Conservation (phyloP, 495 filamentous ascomycete genomes). For the Penicillium cinerascens region DNA sequence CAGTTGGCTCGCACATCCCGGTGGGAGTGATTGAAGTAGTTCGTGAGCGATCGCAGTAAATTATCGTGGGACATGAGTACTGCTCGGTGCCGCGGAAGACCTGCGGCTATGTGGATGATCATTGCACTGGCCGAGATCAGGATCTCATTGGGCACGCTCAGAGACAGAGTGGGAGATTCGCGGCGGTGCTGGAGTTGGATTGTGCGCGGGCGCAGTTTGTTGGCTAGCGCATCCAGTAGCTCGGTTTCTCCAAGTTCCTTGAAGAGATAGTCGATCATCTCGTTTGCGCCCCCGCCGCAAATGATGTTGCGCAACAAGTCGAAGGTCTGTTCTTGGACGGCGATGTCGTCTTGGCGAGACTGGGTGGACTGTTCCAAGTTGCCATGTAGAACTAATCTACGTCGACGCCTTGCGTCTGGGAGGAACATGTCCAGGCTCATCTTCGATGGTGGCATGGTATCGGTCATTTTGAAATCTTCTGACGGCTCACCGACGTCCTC, state of each 20-base stretch:
- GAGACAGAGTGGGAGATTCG: constrained; percentile 25
- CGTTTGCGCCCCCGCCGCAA: constrained; percentile 58
- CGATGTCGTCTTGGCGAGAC: constrained; percentile 71
- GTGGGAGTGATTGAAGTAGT: constrained; percentile 63
- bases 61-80: constrained; percentile 63
- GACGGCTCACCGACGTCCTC: constrained; percentile 55
- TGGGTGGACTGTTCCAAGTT: constrained; percentile 46
- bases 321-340: constrained; percentile 85
- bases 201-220: constrained; percentile 61
- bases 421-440: constrained; percentile 43
- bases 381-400: constrained; percentile 48
- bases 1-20: constrained; percentile 69
- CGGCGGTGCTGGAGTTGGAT: constrained; percentile 39
- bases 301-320: constrained; percentile 89
- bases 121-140: constrained; percentile 70
- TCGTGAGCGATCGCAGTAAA: constrained; percentile 48
- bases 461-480: constrained; percentile 64
- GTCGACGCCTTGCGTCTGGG: constrained; percentile 37
- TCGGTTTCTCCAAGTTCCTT: constrained; percentile 67
- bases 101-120: constrained; percentile 81
- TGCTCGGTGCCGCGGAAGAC: constrained; percentile 69
- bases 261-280: constrained; percentile 86
- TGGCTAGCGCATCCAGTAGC: constrained; percentile 69
- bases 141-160: constrained; percentile 63
- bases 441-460: constrained; percentile 42